Base-by-base conservation (phyloP, 2,329 filamentous ascomycete species). In the Ceratocystis ficicola region DNA sequence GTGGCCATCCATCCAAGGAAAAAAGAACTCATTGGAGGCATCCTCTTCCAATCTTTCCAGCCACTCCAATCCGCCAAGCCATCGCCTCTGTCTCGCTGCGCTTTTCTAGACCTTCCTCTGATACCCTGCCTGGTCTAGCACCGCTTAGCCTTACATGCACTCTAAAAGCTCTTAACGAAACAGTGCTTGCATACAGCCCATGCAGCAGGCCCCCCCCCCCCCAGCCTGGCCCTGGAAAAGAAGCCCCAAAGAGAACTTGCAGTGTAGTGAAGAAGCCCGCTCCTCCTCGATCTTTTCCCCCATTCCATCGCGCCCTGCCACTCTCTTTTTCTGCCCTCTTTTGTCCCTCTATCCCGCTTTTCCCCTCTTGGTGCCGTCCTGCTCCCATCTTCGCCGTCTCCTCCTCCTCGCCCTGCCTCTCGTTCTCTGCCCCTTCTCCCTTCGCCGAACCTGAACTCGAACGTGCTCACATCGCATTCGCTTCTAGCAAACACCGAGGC, bases 221-320 rank as follows among this genome's bases (percentile, higher is more conserved):
- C 36, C 36, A 8, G 32, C 8, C 32, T 3, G 32, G 8, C 32
- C 32, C 30, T 3, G n/a, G 25, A 60, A 17, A 62, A 36, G 5
- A 62, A 62, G 32, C 32, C n/a, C 59, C 41, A 61, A 61, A 62
- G 25, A 62, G 32, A 62, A 22, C 59, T 22, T 62, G 15, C 36
- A 46, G 36, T n/a, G 12, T 17, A 55, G n/a, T 25, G 36, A 62
- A 62, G 20, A 46, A 44, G 10, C 12, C 15, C 44, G 25, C 57
- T 62, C 59, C 44, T 65, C 44, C 32, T 50, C 60, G 8, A 10
- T 52, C 48, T 52, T 52, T 52, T 52, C 25, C 48, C 25, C 48
- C 52, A 59, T 59, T 59, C 52, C 52, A 59, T 32, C 52, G 28
- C 52, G 52, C 52, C 52, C 52, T 59, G 52, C 52, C 52, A 59